Evolutionary conservation across 2,329 filamentous ascomycete genomes (phyloP).

Genomic region (Hypoxylon sp.): DNA sequence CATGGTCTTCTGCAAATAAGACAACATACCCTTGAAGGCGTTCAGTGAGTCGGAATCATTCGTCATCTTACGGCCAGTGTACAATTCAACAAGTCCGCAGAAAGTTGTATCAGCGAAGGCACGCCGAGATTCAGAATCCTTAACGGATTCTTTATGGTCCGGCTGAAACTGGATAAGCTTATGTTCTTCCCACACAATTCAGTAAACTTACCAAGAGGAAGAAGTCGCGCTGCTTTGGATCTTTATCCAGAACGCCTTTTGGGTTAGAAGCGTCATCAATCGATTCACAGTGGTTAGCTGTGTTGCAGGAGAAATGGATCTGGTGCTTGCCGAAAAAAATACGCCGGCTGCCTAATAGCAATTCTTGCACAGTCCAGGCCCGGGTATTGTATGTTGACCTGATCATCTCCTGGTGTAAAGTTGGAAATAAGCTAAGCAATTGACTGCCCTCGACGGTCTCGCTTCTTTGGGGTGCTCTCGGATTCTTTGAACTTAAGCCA

Average conservation of each 20-base stretch:
- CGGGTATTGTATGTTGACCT: conserved; percentile 1
- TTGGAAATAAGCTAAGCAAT: conserved; percentile 12
- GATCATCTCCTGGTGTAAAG: conserved; percentile 2
- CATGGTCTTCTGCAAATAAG: conserved; percentile 6
- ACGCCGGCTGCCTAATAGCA: conserved; percentile 4
- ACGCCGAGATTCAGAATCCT: conserved; percentile 2
- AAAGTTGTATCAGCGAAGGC: conserved; percentile 6
- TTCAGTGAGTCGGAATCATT: conserved; percentile 17
- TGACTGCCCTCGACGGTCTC: conserved; percentile 4
- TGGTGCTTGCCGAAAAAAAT: conserved; percentile 16
- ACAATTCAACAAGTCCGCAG: conserved; percentile 14
- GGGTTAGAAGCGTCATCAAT: conserved; percentile 13
- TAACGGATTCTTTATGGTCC: conserved; percentile 15
- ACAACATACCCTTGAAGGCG: conserved; percentile 9
- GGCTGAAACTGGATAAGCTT: not conserved
- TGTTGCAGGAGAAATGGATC: conserved; percentile 15
- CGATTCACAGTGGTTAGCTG: conserved; percentile 11
- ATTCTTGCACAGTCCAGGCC: conserved; percentile 13
- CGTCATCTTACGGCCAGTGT: conserved; percentile 16
- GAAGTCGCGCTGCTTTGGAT: conserved; percentile 9
- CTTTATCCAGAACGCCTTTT: not conserved
- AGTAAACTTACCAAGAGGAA: conserved; percentile 5
- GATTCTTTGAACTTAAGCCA: conserved; percentile 6
- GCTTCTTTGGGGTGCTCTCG: conserved; percentile 7
- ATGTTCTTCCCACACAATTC: not conserved